Base-by-base conservation (phyloP, 169 alveolate species). In the Plasmodium vinckei region DNA sequence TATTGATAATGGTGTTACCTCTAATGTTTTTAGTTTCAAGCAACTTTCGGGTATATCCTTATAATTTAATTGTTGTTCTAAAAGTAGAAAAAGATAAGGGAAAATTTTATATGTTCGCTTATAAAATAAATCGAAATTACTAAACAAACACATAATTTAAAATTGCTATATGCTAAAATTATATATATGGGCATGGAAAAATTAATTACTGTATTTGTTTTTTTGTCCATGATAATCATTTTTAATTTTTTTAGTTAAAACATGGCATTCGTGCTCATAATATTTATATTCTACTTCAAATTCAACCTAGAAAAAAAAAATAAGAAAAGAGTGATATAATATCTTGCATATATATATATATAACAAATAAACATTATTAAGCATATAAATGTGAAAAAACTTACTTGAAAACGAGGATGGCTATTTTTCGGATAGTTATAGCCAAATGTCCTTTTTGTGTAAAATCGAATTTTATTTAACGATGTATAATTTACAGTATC, bases 11-110 rank as follows among this genome's bases (percentile, higher is more conserved):
- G 42, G 42, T 4, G 19, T 65, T 79, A 79, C 89, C 64, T 79
- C 89, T 67, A 79, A 71, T 27, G 79, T 79, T 67, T 79, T 79
- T 63, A 79, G 54, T 60, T 79, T 79, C 71, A 79, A 65, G 69
- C 89, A 79, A 71, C 89, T 79, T 67, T 79, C 89, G n/a, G 89
- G 89, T 42, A 79, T 79, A 10, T 79, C 89, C 59, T 79, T 13
- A 49, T 79, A 79, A 67, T 79, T 79, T 53, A 79, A 53, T 79
- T 79, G 65, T 53, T 79, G 75, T 53, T 79, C 89, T 79, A 27
- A 65, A 9, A 47, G 33, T 42, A 17, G 33, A 3, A 7, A 10
- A 61, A 56, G 15, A 42, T 9, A 72, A 53, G 27, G 15, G 7
- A 47, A 13, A 61, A 5, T 39, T 46, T 57, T 12, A 72, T 25